A percentile compares a stretch with the other conserved stretches of the same genome.
phyloP scores from a whole-genome alignment of 345 rosid genomes.

The Tarenaya hassleriana region DNA sequence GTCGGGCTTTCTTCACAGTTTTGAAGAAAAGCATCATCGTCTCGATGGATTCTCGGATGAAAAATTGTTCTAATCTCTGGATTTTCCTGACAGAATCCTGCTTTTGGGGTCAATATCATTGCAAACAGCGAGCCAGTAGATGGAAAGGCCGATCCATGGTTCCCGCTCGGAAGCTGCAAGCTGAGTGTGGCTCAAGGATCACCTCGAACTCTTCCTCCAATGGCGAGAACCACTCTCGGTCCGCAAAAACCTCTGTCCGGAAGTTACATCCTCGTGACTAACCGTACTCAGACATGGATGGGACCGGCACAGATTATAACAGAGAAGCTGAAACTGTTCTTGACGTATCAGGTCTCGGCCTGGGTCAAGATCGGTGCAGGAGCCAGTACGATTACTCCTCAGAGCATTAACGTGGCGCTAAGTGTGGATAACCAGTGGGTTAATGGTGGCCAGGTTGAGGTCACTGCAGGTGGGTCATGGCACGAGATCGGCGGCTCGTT shows the following conservation, averaged over 20 bases:
- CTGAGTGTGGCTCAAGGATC: slow-evolving; percentile 54
- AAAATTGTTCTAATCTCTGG: slow-evolving; percentile 1
- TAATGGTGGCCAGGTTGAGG: slow-evolving; percentile 84
- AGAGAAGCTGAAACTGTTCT: slow-evolving; percentile 53
- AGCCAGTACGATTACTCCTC: slow-evolving; percentile 37
- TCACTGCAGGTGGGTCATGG: slow-evolving; percentile 52
- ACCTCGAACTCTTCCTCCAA: slow-evolving; percentile 64
- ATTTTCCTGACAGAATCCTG: slow-evolving; percentile 42
- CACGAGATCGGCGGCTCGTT: slow-evolving; percentile 78
- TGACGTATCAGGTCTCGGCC: slow-evolving; percentile 85
- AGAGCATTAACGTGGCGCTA: slow-evolving; percentile 69
- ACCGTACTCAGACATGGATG: slow-evolving; percentile 85
- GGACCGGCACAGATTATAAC: slow-evolving; percentile 95
- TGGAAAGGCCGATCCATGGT: slow-evolving; percentile 54
- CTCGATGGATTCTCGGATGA: background rate
- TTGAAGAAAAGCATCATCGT: background rate
- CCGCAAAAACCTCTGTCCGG: slow-evolving; percentile 59
- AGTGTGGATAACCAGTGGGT: slow-evolving; percentile 80
- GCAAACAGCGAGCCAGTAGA: slow-evolving; percentile 51
- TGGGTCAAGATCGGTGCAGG: slow-evolving; percentile 73
- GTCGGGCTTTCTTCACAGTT: slow-evolving; percentile 27
- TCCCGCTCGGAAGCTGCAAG: slow-evolving; percentile 70
- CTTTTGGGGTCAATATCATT: slow-evolving; percentile 62
- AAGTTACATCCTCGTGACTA: slow-evolving; percentile 56
- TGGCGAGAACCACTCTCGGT: slow-evolving; percentile 76